Percentiles rank a stretch among this genome's conserved stretches.
These are phyloP conservation scores for Pyrus pyrifolia DNA, from an alignment of 306 rosid species.

Conservation along the genomic window DNA sequence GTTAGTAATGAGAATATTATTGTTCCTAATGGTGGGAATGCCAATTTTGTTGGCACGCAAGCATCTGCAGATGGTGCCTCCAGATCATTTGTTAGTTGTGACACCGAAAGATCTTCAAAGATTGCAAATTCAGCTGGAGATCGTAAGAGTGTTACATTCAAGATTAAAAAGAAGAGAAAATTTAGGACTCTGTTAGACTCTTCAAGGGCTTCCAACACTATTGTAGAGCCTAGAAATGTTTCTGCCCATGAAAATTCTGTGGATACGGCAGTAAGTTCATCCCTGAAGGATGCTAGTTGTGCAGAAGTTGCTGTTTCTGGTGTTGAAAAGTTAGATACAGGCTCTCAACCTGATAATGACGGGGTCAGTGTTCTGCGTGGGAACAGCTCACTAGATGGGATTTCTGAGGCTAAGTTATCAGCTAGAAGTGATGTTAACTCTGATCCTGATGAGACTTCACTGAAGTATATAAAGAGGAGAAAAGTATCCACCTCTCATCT, in stretches of 20 bases:
- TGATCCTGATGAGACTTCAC: conserved; percentile 23
- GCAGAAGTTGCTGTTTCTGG: conserved; percentile 33
- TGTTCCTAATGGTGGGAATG: conserved; percentile 21
- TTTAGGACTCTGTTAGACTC: conserved; percentile 25
- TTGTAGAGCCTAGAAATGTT: conserved; percentile 23
- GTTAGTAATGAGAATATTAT: conserved; percentile 20
- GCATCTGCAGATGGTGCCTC: conserved; percentile 22
- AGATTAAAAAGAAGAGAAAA: conserved; percentile 34
- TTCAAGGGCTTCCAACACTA: conserved; percentile 30
- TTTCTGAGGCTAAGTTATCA: conserved; percentile 27
- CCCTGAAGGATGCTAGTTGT: conserved; percentile 25
- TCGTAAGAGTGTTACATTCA: conserved; percentile 25
- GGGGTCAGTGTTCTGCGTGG: conserved; percentile 21
- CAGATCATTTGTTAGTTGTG: conserved; percentile 34
- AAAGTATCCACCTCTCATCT: conserved; percentile 27
- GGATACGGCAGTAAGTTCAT: conserved; percentile 25
- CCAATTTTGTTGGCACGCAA: conserved; percentile 19
- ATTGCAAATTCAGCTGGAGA: conserved; percentile 25
- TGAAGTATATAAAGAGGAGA: conserved; percentile 28
- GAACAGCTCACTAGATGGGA: conserved; percentile 16
- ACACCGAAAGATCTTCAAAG: conserved; percentile 20
- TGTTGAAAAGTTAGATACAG: conserved; percentile 34
- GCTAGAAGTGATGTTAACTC: conserved; percentile 18
- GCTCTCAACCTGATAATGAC: conserved; percentile 21
- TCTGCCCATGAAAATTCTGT: conserved; percentile 19